Percentiles rank a stretch among this genome's conserved stretches.
Conservation (phyloP, 257 asterid species). For the Ligustrum vulgare region DNA sequence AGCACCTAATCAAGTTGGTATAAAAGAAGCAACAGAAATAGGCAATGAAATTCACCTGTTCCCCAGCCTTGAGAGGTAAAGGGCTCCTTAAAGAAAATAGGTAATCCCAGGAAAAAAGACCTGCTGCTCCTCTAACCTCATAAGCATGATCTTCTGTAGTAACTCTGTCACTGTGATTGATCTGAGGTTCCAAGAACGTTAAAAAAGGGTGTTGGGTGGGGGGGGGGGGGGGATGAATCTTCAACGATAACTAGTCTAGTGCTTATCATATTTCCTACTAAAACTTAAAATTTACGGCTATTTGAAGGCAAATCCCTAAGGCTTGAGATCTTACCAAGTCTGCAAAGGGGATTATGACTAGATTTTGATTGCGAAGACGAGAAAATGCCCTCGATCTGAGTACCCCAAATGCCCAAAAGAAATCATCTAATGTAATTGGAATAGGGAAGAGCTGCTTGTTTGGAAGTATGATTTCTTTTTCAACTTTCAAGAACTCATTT, state of each 20-base stretch:
- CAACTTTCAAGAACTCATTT: slow-evolving; percentile 64
- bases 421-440: slow-evolving; percentile 70
- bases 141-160: slow-evolving; percentile 88
- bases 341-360: slow-evolving; percentile 83
- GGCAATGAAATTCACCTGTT: slow-evolving; percentile 60
- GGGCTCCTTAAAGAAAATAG: slow-evolving; percentile 80
- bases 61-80: slow-evolving; percentile 72
- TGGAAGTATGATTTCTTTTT: slow-evolving; percentile 70
- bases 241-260: not conserved
- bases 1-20: not conserved
- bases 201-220: no score
- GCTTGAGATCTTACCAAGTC: slow-evolving; percentile 64
- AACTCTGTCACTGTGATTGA: slow-evolving; percentile 76
- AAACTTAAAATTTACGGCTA: not conserved
- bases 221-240: no score
- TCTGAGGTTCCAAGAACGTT: slow-evolving; percentile 43
- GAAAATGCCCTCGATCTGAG: slow-evolving; percentile 96
- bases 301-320: slow-evolving; percentile 2
- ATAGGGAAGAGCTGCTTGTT: slow-evolving; percentile 81
- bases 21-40: not conserved
- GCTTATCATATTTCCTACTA: not conserved
- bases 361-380: slow-evolving; percentile 73
- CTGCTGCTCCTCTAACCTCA: slow-evolving; percentile 86
- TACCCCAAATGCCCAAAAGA: slow-evolving; percentile 96
- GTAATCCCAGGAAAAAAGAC: slow-evolving; percentile 93